Percentiles rank a stretch among this genome's conserved stretches.
Conservation (phyloP, 805 yeast species). For the Nakazawaea anatomiae region DNA sequence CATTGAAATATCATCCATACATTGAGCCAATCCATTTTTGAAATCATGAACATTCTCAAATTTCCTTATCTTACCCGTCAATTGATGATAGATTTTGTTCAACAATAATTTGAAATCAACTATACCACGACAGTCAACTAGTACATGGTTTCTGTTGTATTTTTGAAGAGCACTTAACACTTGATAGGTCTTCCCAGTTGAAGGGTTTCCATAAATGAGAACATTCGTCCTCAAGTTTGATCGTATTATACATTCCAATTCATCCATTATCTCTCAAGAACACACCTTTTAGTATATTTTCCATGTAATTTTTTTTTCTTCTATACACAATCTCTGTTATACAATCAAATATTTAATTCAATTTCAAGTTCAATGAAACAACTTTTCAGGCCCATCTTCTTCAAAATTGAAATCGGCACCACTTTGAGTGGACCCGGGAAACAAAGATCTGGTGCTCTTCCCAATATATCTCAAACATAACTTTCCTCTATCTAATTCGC, state of each 20-base stretch:
- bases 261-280: not conserved
- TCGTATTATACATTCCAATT: not conserved
- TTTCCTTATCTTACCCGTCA: not conserved
- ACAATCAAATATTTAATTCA: too few species aligned
- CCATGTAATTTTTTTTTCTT: too few species aligned
- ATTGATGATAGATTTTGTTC: slow-evolving; percentile 1
- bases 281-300: too few species aligned
- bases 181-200: slow-evolving; percentile 4
- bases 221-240: not conserved
- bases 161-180: not conserved
- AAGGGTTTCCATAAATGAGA: slow-evolving; percentile 16
- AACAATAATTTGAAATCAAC: slow-evolving; percentile 5
- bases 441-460: not conserved
- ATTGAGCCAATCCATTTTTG: not conserved
- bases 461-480: not conserved
- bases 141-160: not conserved
- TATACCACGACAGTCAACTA: slow-evolving; percentile 6
- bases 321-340: too few species aligned
- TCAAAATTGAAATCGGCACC: not conserved
- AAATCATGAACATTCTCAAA: slow-evolving; percentile 3
- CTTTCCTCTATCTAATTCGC: not conserved
- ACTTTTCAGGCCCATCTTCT: not conserved
- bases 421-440: not conserved
- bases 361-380: not conserved
- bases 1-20: not conserved